A percentile compares a stretch with the other conserved stretches of the same genome.
These are phyloP conservation scores for Helicocarpus griseus DNA, from an alignment of 2,329 filamentous ascomycete genomes.

Conservation along the genomic window DNA sequence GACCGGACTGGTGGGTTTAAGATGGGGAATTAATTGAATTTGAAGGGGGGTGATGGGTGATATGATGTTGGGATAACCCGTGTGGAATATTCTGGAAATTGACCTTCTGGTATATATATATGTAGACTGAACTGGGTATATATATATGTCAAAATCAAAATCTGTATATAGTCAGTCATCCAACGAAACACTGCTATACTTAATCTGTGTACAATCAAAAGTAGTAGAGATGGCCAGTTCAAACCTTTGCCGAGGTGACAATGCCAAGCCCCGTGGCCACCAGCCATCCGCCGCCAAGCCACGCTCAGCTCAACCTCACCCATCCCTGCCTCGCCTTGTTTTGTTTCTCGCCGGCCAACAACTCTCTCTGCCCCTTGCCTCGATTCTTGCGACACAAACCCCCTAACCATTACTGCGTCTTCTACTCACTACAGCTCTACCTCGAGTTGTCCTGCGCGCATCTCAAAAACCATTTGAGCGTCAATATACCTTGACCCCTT, in stretches of 20 bases:
- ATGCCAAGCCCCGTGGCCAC: not conserved
- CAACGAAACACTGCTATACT: too few species aligned
- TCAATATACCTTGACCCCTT: too few species aligned
- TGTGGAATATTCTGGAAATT: not conserved
- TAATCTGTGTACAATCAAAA: too few species aligned
- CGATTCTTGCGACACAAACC: not conserved
- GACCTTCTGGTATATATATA: not conserved
- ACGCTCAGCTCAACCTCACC: not conserved
- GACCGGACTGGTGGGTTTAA: slow-evolving; percentile 1
- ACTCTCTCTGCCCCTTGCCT: not conserved
- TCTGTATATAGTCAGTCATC: not conserved
- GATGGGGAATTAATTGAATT: not conserved
- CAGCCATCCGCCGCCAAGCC: not conserved
- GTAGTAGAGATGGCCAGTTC: too few species aligned
- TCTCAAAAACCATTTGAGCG: too few species aligned
- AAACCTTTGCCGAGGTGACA: too few species aligned
- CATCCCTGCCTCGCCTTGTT: not conserved
- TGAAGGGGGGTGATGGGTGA: not conserved
- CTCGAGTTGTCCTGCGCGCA: not conserved
- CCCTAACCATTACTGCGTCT: not conserved
- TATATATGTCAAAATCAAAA: not conserved
- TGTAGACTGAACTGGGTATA: not conserved
- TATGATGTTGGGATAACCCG: too few species aligned
- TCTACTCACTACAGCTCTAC: not conserved
- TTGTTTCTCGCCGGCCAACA: not conserved